A percentile compares a stretch with the other conserved stretches of the same genome.
Conservation (phyloP, 768 basidiomycete species). For the Gloeophyllum trabeum region DNA sequence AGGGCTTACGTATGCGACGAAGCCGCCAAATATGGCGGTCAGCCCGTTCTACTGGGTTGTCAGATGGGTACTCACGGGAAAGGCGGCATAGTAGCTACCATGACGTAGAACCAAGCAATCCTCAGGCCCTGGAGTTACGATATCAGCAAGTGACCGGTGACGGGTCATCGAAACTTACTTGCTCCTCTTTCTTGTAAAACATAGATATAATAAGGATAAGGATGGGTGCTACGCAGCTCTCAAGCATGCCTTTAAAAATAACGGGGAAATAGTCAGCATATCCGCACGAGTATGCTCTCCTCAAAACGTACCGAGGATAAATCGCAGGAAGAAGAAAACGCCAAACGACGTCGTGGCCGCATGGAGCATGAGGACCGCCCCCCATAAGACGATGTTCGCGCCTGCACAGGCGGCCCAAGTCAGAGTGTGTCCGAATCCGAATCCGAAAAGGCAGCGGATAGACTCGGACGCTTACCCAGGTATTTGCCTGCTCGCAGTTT, state of each 20-base stretch:
- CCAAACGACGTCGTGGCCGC: slow-evolving; percentile 43
- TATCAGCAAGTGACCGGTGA: neutral
- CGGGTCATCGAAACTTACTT: slow-evolving; percentile 19
- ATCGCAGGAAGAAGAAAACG: slow-evolving; percentile 50
- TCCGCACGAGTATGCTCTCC: neutral
- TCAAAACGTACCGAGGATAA: slow-evolving; percentile 36
- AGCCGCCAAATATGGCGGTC: slow-evolving; percentile 49
- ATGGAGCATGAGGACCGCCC: slow-evolving; percentile 47
- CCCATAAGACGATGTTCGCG: slow-evolving; percentile 50
- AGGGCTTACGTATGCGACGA: slow-evolving; percentile 42
- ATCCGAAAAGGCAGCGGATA: neutral
- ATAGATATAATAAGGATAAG: slow-evolving; percentile 52
- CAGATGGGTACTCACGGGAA: neutral
- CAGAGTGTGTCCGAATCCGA: too few relatives aligned
- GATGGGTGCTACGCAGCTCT: slow-evolving; percentile 53
- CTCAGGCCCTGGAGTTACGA: slow-evolving; percentile 31
- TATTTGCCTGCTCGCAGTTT: slow-evolving; percentile 50
- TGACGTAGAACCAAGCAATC: slow-evolving; percentile 57
- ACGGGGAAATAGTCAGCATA: neutral
- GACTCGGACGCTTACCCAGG: slow-evolving; percentile 28
- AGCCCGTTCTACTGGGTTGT: slow-evolving; percentile 36
- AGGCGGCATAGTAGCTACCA: too few relatives aligned
- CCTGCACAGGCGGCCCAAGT: slow-evolving; percentile 20
- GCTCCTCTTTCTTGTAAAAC: slow-evolving; percentile 63
- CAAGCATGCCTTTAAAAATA: slow-evolving; percentile 43